phyloP scores from a whole-genome alignment of 345 rosid species.

The Garcia nutans region DNA sequence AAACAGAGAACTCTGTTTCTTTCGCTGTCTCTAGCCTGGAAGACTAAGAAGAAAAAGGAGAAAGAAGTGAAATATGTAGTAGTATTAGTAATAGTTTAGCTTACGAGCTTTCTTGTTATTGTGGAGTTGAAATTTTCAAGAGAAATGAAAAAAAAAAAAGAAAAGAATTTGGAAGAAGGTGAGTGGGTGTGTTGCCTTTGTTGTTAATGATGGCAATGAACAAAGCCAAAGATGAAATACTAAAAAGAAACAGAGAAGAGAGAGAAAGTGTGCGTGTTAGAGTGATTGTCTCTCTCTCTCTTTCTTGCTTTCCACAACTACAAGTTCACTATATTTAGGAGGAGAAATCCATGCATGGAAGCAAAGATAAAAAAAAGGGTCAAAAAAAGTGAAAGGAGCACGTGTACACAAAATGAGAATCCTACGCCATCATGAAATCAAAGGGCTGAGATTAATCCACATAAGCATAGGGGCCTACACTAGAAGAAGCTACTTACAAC shows the following conservation, averaged over 20 bases:
- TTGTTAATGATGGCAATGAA: constrained; percentile 41
- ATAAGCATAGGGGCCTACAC: constrained; percentile 21
- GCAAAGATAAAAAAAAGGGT: constrained; percentile 41
- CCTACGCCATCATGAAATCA: constrained; percentile 35
- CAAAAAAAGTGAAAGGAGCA: constrained; percentile 34
- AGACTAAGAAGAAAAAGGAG: background rate
- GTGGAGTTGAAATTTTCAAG: constrained; percentile 30
- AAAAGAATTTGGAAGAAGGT: constrained; percentile 23
- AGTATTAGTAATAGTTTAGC: background rate
- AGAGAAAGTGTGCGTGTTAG: background rate
- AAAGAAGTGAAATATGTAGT: background rate
- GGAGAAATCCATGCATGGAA: constrained; percentile 73
- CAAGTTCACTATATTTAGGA: constrained; percentile 35
- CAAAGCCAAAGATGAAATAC: constrained; percentile 25
- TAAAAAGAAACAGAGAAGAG: constrained; percentile 1
- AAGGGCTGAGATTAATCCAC: constrained; percentile 32
- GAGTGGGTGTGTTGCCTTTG: constrained; percentile 20
- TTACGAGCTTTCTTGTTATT: background rate
- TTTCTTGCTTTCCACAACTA: constrained; percentile 4
- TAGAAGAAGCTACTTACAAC: constrained; percentile 20
- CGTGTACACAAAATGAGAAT: constrained; percentile 49
- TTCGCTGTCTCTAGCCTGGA: too few relatives aligned
- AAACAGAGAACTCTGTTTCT: background rate
- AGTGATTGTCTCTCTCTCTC: background rate
- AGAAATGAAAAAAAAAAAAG: constrained; percentile 5